These are phyloP conservation scores for Sistotremastrum suecicum DNA, from an alignment of 768 basidiomycete species.

Conservation along the genomic window DNA sequence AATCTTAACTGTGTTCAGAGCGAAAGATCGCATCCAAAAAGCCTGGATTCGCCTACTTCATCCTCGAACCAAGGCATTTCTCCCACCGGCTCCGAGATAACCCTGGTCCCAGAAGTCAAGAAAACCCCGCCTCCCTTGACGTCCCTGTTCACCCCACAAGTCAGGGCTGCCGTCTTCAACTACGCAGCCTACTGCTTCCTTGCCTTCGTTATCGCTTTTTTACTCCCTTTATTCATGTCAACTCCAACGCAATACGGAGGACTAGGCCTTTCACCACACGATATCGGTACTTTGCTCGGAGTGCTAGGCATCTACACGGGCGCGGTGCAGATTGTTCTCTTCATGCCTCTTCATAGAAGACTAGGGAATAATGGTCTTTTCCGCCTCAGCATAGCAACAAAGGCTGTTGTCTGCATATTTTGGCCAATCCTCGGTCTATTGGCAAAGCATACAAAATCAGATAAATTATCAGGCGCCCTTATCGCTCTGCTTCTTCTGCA, in stretches of 20 bases:
- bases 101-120: no score
- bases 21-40: no score
- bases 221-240: conserved; percentile 24
- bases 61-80: no score
- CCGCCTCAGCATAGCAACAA: no score
- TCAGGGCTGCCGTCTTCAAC: conserved; percentile 50
- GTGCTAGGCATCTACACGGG: conserved; percentile 19
- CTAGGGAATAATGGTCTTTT: conserved; percentile 24
- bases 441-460: no score
- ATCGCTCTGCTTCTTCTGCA: conserved; percentile 27
- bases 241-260: conserved; percentile 22
- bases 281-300: conserved; percentile 25
- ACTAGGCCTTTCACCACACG: conserved; percentile 20
- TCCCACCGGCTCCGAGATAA: no score
- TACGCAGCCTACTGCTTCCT: conserved; percentile 35
- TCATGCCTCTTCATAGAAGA: conserved; percentile 40
- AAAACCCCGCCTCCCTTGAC: conserved; percentile 21
- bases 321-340: conserved; percentile 39
- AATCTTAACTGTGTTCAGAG: no score
- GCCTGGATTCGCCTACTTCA: no score
- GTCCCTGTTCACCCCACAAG: conserved; percentile 35
- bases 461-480: no score
- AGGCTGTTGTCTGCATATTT: no score
- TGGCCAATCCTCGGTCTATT: no score
- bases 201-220: conserved; percentile 20